Evolutionary conservation across 2,329 filamentous ascomycete species (phyloP), one percentile per base, ranked within the genome.

Genomic region (Penicillium corylophilum): DNA sequence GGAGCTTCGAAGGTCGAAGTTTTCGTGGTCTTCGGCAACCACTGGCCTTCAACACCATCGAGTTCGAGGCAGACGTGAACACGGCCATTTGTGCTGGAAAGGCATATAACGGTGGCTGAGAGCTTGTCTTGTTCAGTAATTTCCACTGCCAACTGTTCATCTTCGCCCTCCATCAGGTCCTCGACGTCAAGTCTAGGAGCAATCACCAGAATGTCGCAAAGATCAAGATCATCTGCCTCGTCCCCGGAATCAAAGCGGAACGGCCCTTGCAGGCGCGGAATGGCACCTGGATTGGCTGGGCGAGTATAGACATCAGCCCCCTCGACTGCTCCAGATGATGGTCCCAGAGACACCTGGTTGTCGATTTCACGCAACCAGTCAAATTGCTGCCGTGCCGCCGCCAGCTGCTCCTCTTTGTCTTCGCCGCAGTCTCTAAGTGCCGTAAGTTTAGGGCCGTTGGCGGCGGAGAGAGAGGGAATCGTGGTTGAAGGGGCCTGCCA

Each of bases 401-500:
- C 72, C 46, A 70, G 70, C 60, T 80, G 73, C 35, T 79, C 72
- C 41, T 79, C 76, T 15, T 70, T 59, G 9, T 75, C 72, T 16
- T 73, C 63, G 0, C 69, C 51, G 24, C 77, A 71, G 13, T 73
- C 68, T 45, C 75, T 69, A 23, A 77, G 62, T 5, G 72, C 70
- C 4, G 74, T 66, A 24, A 87, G 74, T 57, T 89, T 90, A 35
- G 89, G 85, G 23, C 95, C 85, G 51, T 95, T 88, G 8, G 88
- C 88, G 1, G 93, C 86, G 1, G 89, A 90, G 20, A 96, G 79
- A 0, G 90, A 91, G 2, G 91, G 88, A 13, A 96, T 84, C 28
- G 94, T 78, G 0, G 88, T 87, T 1, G 86, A 81, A 13, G 87
- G 85, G 22, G 88, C 85, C 22, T 89, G 84, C 91, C 93, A 97